Percentiles rank a stretch among this genome's conserved stretches.
Conservation (phyloP, 352 stramenopile species). For the Globisporangium carolinianum region DNA sequence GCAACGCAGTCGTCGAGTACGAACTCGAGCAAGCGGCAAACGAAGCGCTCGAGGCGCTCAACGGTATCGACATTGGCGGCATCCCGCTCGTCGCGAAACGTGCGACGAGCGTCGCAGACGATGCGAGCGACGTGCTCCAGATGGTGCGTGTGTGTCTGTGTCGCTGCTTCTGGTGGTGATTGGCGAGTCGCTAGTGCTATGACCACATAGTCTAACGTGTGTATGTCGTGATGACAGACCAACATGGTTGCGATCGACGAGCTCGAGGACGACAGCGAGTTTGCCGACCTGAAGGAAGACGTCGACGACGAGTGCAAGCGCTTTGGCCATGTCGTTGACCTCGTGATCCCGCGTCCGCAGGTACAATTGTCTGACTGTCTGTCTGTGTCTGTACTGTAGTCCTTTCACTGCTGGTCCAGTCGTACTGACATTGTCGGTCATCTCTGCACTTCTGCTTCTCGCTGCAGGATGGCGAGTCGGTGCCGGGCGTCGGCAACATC, state of each 20-base stretch:
- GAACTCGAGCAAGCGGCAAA: slow-evolving; percentile 45
- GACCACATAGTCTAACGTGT: too few relatives aligned
- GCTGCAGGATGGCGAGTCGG: slow-evolving; percentile 41
- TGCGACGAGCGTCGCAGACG: slow-evolving; percentile 20
- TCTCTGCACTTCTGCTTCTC: too few relatives aligned
- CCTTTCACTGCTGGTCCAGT: not conserved
- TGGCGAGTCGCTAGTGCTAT: too few relatives aligned
- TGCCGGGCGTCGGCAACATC: slow-evolving; percentile 67
- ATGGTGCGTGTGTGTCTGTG: slow-evolving; percentile 36
- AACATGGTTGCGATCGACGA: slow-evolving; percentile 86
- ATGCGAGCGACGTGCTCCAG: slow-evolving; percentile 56
- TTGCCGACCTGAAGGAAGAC: slow-evolving; percentile 84
- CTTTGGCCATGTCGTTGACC: slow-evolving; percentile 56
- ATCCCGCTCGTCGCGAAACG: slow-evolving; percentile 58
- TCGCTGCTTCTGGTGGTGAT: not conserved
- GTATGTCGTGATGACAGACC: slow-evolving; percentile 19
- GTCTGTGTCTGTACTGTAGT: not conserved
- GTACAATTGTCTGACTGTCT: slow-evolving; percentile 18
- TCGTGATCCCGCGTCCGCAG: slow-evolving; percentile 81
- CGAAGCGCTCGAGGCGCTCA: slow-evolving; percentile 60
- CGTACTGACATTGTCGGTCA: too few relatives aligned
- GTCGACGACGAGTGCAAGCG: slow-evolving; percentile 88
- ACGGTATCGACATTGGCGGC: slow-evolving; percentile 73
- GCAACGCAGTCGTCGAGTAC: slow-evolving; percentile 80
- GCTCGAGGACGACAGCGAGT: slow-evolving; percentile 81